These are phyloP conservation scores for Phialocephala sp. DNA, from an alignment of 2,329 filamentous ascomycete genomes.

Conservation along the genomic window DNA sequence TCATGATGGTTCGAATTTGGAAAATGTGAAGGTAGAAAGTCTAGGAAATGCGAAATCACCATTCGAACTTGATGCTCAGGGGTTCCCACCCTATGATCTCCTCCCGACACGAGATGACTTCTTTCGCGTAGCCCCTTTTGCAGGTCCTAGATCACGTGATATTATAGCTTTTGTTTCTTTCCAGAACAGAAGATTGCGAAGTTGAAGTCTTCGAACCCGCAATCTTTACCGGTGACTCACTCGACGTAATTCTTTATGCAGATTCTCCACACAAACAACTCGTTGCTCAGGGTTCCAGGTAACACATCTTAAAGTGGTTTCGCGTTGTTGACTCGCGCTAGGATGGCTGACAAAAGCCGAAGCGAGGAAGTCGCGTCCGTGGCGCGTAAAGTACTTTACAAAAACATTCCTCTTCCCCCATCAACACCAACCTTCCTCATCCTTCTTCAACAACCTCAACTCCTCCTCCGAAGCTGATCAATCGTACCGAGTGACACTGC, in stretches of 20 bases:
- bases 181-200: not conserved
- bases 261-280: not conserved
- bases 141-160: too few species aligned
- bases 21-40: too few species aligned
- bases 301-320: constrained; percentile 36
- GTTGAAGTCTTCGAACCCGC: not conserved
- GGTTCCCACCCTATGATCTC: too few species aligned
- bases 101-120: too few species aligned
- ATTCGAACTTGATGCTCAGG: too few species aligned
- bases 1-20: too few species aligned
- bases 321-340: constrained; percentile 34
- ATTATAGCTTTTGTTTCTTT: not conserved
- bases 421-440: constrained; percentile 27
- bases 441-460: constrained; percentile 17
- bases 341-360: constrained; percentile 24
- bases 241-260: not conserved
- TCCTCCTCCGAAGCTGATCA: constrained; percentile 19
- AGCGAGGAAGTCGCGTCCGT: constrained; percentile 20
- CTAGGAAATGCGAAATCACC: too few species aligned
- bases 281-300: constrained; percentile 13
- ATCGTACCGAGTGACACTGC: constrained; percentile 23
- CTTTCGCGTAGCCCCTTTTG: too few species aligned
- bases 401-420: constrained; percentile 26
- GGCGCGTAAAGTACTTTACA: constrained; percentile 29
- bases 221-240: not conserved